Conservation (phyloP, 2,329 filamentous ascomycete genomes). For the Fusarium incarnatum region DNA sequence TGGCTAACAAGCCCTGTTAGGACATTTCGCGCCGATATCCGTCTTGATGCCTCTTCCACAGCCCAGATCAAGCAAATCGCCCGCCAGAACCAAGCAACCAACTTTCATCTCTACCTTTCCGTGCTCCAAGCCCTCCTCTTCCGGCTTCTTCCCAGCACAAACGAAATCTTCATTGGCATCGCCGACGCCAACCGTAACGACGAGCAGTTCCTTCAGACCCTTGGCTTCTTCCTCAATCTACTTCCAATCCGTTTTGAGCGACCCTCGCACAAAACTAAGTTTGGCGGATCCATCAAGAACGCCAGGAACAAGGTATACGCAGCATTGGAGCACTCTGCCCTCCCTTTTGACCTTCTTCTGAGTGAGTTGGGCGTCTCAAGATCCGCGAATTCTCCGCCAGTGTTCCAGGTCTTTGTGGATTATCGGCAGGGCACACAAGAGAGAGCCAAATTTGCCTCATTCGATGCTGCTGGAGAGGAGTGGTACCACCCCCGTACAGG, state of each 20-base stretch:
- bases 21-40: not conserved
- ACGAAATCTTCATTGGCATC: constrained; percentile 11
- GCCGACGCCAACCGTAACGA: constrained; percentile 3
- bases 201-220: not conserved
- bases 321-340: not conserved
- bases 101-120: constrained; percentile 3
- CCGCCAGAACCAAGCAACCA: not conserved
- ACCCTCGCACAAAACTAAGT: too few relatives aligned
- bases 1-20: not conserved
- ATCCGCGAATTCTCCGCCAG: not conserved
- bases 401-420: constrained; percentile 11
- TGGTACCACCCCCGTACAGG: not conserved
- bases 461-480: not conserved
- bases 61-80: not conserved
- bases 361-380: not conserved
- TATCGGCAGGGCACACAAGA: not conserved
- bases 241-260: not conserved
- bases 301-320: not conserved
- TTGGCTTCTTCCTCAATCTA: constrained; percentile 18
- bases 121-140: not conserved
- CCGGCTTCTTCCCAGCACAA: not conserved
- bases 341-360: constrained; percentile 4
- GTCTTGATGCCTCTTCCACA: not conserved
- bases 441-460: not conserved
- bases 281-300: too few relatives aligned